Conservation (phyloP, 768 basidiomycete genomes). For the Cystobasidium onofrii region DNA sequence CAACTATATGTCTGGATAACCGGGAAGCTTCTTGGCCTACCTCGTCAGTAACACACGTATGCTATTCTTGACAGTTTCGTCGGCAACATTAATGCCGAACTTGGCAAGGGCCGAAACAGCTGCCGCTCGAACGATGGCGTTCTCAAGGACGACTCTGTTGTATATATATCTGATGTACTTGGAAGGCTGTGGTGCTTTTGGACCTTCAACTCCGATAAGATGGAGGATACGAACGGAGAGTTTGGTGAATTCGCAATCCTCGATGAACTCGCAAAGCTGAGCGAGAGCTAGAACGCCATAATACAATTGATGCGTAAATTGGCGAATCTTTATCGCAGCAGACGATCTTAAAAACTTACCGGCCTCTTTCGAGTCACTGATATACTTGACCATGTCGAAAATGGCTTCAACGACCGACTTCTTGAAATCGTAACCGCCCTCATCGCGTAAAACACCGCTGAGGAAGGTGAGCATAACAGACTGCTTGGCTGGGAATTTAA, state of each 20-base stretch:
- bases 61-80: constrained; percentile 68
- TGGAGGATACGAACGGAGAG: constrained; percentile 94
- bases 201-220: constrained; percentile 88
- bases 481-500: constrained; percentile 97
- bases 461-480: constrained; percentile 95
- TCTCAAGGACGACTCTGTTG: constrained; percentile 96
- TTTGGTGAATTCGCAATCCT: constrained; percentile 99
- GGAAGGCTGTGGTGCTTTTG: constrained; percentile 87
- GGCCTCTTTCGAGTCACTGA: constrained; percentile 89
- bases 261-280: constrained; percentile 98
- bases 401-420: constrained; percentile 98
- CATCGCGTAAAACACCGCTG: constrained; percentile 89
- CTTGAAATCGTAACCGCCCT: constrained; percentile 99
- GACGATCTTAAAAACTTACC: constrained; percentile 42
- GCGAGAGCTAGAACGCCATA: constrained; percentile 62
- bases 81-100: constrained; percentile 83
- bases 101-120: constrained; percentile 91
- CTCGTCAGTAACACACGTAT: constrained; percentile 77
- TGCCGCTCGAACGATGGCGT: constrained; percentile 92
- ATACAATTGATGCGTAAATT: too few relatives aligned
- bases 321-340: too few relatives aligned
- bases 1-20: neutral
- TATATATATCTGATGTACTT: constrained; percentile 99
- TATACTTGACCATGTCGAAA: constrained; percentile 99
- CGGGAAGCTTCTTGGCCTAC: constrained; percentile 48